Base-by-base conservation (phyloP, 805 yeast genomes). In the Saturnispora ahearnii region DNA sequence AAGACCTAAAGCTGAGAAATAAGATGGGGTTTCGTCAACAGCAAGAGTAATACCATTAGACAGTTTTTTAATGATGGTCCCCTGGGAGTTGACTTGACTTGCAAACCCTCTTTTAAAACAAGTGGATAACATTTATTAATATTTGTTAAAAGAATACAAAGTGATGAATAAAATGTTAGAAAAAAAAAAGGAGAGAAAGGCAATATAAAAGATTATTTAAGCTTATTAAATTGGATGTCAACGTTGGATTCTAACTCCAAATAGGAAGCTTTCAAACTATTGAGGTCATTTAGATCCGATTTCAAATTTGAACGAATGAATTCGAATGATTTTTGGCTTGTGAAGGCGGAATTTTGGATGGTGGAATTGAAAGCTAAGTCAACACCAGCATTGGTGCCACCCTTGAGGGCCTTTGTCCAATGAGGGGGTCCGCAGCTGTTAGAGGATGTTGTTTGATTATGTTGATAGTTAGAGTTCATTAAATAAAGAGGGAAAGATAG, bases 1-100 rank as follows among this genome's bases (percentile, higher is more conserved):
- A 42, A 91, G 76, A 1, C 98, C 98, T 42, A 90, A 66, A 0
- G 96, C 96, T 51, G 91, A 76, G 63, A 93, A 93, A 65, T 90
- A 96, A 37, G 95, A 89, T 1, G 96, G 93, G 0, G 84, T 77
- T 41, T 86, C 81, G 53, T 88, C 93, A 3, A 95, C 84, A 10
- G 88, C 90, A 5, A 91, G 83, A 55, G 83, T 74, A 34, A 90
- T 69, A 2, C 97, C 97, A 67, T 89, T 91, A 6, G 74, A 56
- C 32, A 91, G 71, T 0, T 81, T 71, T 37, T 61, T 57, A 44
- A 59, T 57, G 41, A 56, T 56, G 0, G 63, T 57, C 18, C 59
- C 49, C 13, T 53, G 43, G 3, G 50, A 42, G 4, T 22, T 24
- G 5, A 38, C 13, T 8, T 22, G 42, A 24, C 30, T 38, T 13